These are phyloP conservation scores for Calamus simplicifolius DNA, from an alignment of 176 grass and related monocot genomes.

Conservation along the genomic window DNA sequence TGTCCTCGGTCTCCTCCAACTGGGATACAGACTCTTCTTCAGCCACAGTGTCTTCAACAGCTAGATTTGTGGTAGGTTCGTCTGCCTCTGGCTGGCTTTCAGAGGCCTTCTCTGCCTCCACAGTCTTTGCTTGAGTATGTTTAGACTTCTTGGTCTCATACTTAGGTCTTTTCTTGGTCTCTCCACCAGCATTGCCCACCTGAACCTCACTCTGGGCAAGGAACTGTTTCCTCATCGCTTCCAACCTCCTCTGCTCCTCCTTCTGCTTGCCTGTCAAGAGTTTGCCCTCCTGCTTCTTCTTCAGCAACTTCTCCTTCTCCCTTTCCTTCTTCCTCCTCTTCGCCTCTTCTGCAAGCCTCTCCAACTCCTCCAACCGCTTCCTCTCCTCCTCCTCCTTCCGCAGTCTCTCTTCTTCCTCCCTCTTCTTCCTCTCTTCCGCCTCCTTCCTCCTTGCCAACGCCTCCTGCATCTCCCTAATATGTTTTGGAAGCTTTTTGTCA, in stretches of 20 bases:
- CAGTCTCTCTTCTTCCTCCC: constrained; percentile 72
- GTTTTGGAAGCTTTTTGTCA: constrained; percentile 74
- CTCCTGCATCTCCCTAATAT: constrained; percentile 80
- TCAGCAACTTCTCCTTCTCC: constrained; percentile 81
- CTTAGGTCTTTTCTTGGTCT: constrained; percentile 75
- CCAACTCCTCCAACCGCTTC: constrained; percentile 43
- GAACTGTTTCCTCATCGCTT: constrained; percentile 87
- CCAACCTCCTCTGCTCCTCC: constrained; percentile 81
- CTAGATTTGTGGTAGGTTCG: constrained; percentile 45
- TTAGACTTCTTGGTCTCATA: constrained; percentile 83
- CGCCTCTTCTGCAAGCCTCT: constrained; percentile 75
- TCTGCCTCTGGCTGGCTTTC: constrained; percentile 42
- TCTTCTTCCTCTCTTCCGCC: constrained; percentile 62
- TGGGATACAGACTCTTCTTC: constrained; percentile 61
- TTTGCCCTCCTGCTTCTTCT: constrained; percentile 89
- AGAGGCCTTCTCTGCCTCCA: constrained; percentile 27
- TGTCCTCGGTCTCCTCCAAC: constrained; percentile 47
- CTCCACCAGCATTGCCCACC: constrained; percentile 31
- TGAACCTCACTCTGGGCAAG: constrained; percentile 65
- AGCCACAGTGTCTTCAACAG: constrained; percentile 43
- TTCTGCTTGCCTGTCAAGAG: constrained; percentile 84
- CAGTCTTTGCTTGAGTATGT: constrained; percentile 35
- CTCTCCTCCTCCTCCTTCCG: constrained; percentile 83
- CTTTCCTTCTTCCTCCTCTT: constrained; percentile 77
- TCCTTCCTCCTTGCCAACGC: constrained; percentile 63